Base-by-base conservation (phyloP, 2,329 filamentous ascomycete species). In the Coniochaeta prunicola region DNA sequence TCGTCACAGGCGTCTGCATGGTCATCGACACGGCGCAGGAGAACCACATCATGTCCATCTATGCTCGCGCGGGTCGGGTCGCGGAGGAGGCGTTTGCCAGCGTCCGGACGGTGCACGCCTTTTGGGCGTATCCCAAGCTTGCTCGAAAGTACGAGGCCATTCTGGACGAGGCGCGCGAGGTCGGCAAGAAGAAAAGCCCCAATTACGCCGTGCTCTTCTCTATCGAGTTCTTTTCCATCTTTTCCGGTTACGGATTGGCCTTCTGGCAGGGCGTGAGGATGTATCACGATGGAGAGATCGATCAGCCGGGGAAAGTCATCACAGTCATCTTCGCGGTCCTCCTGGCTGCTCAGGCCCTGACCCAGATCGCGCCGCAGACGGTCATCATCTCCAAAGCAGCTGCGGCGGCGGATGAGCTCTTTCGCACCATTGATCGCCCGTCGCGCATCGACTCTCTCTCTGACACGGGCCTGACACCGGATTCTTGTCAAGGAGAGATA, bases 231-330 rank as follows among this genome's bases (percentile, higher is more conserved):
- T 78, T 79, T 59, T 76, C 74, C 59, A 74, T 81, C 19, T 79
- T 77, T 61, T 67, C 74, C 3, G 77, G 76, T 3, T 79, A 79
- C 60, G 77, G 71, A 0, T 67, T 82, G 3, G 77, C 77, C 0
- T 82, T 82, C 59, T 82, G 79, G 78, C 76, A 81, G 60, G 80
- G 79, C 0, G 72, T 80, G 60, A 67, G 70, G 48, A 77, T 81
- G 73, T 77, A 74, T 45, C 64, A 71, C 3, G 65, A 64, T 0
- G 78, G 77, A 1, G 77, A 80, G 62, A 77, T 81, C 24, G 50
- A 64, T 0, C 63, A 76, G 19, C 69, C 75, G 0, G 79, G 79
- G 2, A 74, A 73, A 1, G 74, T 81, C 12, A 74, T 81, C 30
- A 80, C 17, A 10, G 77, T 80, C 58, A 73, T 79, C 40, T 76